Conservation (phyloP, 2,329 filamentous ascomycete genomes). For the Podosphaera aphanis region DNA sequence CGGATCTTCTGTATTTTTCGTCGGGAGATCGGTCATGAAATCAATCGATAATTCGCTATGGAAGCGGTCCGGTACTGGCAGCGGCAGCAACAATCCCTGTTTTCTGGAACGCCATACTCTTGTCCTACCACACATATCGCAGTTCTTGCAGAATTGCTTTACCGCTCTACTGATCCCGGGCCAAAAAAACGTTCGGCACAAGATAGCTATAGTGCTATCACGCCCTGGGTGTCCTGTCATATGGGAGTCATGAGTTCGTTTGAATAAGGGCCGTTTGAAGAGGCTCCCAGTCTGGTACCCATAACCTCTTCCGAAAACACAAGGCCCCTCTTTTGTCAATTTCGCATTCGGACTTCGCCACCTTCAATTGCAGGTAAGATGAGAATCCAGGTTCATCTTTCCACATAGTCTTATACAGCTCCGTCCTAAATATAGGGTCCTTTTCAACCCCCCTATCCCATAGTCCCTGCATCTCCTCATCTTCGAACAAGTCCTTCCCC, state of each 20-base stretch:
- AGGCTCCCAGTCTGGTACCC: neutral
- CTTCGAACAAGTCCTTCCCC: too few relatives aligned
- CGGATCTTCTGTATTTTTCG: neutral
- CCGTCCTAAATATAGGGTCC: too few relatives aligned
- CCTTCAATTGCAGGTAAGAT: neutral
- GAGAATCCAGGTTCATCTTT: neutral
- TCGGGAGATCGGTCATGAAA: conserved; percentile 1
- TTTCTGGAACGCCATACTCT: neutral
- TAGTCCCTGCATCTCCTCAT: too few relatives aligned
- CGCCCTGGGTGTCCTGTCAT: neutral
- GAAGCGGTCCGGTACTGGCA: neutral
- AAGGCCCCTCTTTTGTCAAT: neutral
- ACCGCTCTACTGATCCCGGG: neutral
- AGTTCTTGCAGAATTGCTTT: neutral
- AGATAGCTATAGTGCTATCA: neutral
- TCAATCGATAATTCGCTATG: neutral
- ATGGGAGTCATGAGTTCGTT: neutral
- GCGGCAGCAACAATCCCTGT: neutral
- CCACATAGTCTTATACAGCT: too few relatives aligned
- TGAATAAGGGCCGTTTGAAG: neutral
- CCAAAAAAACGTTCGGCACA: neutral
- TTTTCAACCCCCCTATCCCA: too few relatives aligned
- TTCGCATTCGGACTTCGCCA: neutral
- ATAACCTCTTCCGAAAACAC: neutral
- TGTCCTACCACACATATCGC: neutral